Evolutionary conservation across 1,284 basidiomycete species (phyloP), one percentile per base, ranked within the genome.

Genomic region (Fistulina hepatica): DNA sequence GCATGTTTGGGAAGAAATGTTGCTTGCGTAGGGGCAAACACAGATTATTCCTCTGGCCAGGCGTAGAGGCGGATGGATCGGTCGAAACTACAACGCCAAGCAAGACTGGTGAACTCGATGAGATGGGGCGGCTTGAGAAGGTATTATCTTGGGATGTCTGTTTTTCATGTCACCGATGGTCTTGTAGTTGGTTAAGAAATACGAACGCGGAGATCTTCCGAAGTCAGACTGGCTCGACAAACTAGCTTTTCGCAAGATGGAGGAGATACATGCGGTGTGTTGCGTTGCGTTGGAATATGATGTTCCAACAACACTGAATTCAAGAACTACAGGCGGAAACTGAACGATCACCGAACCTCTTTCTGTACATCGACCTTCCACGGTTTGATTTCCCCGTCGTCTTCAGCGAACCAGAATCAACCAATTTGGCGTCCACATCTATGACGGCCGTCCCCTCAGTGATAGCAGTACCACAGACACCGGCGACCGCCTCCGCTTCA

Each of bases 321-420:
- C 27, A 23, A 37, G 21, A 27, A 5, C 10, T 19, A 1, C 48
- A 92, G 88, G 76, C 76, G 6, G 90, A 93, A 57, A 79, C 88
- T 0, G 77, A 79, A 50, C 91, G 90, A 54, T 93, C 89, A 1
- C 76, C 91, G 43, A 84, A 88, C 49, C 64, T 95, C 17, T 97
- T 89, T 52, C 69, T 98, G 4, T 97, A 97, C 55, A 79, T 98
- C 32, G 94, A 98, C 59, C 58, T 98, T 24, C 95, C 94, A 0
- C 74, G 89, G n/a, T 98, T 97, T 52, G 94, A 97, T 54, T 93
- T 97, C 54, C 94, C 95, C 0, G 81, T 99, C n/a, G 82, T 98
- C 33, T 99, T 86, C 57, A 88, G 82, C 44, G 94, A 97, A 61
- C 74, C 81, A 8, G 86, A 81, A 48, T 42, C 72, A 16, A 13